Evolutionary conservation across 2,329 filamentous ascomycete species (phyloP).

Genomic region (Thelonectria blattea): DNA sequence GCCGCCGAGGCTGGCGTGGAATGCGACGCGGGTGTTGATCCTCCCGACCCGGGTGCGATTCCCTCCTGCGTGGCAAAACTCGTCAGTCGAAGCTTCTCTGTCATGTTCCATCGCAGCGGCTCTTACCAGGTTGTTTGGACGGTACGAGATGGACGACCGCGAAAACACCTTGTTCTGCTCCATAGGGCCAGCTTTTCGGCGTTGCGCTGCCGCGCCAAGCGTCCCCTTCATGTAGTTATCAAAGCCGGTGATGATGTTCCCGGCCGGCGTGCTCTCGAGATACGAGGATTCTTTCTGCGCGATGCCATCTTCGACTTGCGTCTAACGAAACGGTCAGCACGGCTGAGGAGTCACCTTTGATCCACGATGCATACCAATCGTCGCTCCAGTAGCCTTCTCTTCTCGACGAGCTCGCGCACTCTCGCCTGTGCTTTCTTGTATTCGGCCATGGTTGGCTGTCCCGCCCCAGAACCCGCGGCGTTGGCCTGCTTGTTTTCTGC

Average conservation of each 20-base stretch:
- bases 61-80: conserved; percentile 26
- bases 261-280: conserved; percentile 84
- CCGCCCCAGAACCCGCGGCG: conserved; percentile 33
- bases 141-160: conserved; percentile 67
- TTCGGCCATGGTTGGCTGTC: conserved; percentile 50
- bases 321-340: conserved; percentile 37
- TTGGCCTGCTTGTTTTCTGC: conserved; percentile 42
- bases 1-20: conserved; percentile 57
- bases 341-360: conserved; percentile 43
- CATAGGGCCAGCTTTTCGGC: conserved; percentile 67
- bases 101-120: not conserved
- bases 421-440: conserved; percentile 58
- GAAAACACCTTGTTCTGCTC: conserved; percentile 80
- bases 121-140: conserved; percentile 49
- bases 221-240: conserved; percentile 97
- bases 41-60: conserved; percentile 45
- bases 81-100: conserved; percentile 12
- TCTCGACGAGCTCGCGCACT: conserved; percentile 55
- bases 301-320: conserved; percentile 76
- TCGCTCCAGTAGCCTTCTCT: conserved; percentile 47
- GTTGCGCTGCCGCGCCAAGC: conserved; percentile 65
- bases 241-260: conserved; percentile 97
- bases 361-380: conserved; percentile 42
- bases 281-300: conserved; percentile 84
- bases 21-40: conserved; percentile 43